Evolutionary conservation across 306 rosid genomes (phyloP).

Genomic region (Alnus glutinosa): DNA sequence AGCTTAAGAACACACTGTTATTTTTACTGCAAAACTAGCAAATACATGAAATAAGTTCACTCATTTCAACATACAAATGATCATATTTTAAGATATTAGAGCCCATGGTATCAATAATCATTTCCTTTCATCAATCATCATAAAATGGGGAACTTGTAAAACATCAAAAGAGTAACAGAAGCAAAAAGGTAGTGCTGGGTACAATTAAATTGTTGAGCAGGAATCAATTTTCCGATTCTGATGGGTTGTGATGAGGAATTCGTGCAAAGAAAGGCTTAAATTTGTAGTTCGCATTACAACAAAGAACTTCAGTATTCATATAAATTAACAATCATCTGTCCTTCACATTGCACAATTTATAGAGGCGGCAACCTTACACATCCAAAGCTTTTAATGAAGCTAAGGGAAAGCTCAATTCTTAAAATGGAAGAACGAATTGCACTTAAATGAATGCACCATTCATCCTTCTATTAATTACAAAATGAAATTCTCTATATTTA

Average conservation of each 20-base stretch:
- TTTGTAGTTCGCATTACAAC: not conserved
- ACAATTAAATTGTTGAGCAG: constrained; percentile 5
- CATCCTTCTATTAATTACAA: not conserved
- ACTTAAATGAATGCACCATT: not conserved
- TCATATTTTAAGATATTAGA: not conserved
- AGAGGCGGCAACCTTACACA: not conserved
- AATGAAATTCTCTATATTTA: not conserved
- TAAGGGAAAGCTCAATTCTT: not conserved
- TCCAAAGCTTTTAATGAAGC: not conserved
- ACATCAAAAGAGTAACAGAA: constrained; percentile 2
- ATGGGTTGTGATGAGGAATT: not conserved
- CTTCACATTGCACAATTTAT: not conserved
- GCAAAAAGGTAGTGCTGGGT: not conserved
- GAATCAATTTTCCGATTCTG: not conserved
- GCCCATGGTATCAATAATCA: not conserved
- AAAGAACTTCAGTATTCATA: not conserved
- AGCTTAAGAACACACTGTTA: constrained; percentile 1
- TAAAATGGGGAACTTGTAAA: constrained; percentile 7
- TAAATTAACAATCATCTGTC: not conserved
- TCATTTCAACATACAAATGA: constrained; percentile 1
- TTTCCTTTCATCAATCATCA: constrained; percentile 18
- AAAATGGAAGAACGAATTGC: not conserved
- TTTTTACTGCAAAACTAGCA: not conserved
- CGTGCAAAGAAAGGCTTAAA: not conserved
- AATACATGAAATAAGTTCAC: not conserved